phyloP scores from a whole-genome alignment of 306 rosid genomes.

The Cucumis sativus region Cucumber_9930_V3 NC_026658.2:24599001-24599500 shows the following conservation, averaged over 20 bases:
- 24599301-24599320: neutral
- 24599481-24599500: conserved; percentile 8
- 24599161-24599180: neutral
- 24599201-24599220: neutral
- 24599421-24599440: conserved; percentile 13
- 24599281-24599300: neutral
- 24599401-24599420: conserved; percentile 16
- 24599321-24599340: conserved; percentile 17
- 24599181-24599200: neutral
- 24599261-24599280: neutral
- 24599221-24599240: neutral
- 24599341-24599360: conserved; percentile 16
- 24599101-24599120: too few relatives aligned
- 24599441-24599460: conserved; percentile 24
- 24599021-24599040: neutral
- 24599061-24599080: neutral
- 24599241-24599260: neutral
- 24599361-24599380: conserved; percentile 14
- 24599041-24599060: neutral
- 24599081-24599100: neutral
- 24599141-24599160: neutral
- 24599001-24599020: neutral
- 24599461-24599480: conserved; percentile 22
- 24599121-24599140: neutral
- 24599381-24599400: conserved; percentile 7